Percentiles rank a stretch among this genome's conserved stretches.
Conservation (phyloP, 164 flowering plant genomes). For the Santalum album region DNA sequence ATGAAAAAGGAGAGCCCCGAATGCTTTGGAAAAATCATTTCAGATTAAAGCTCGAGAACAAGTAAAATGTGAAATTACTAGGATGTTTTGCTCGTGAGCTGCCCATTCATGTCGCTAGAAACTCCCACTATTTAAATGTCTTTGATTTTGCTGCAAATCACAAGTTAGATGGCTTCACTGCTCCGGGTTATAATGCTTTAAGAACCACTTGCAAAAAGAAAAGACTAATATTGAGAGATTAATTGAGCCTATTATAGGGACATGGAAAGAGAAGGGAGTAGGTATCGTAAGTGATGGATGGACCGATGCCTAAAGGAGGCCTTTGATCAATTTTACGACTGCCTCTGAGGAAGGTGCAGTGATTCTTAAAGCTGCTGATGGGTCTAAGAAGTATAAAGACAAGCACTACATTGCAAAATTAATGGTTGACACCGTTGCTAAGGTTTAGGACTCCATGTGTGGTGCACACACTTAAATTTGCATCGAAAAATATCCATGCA, state of each 20-base stretch:
- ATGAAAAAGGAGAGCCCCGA: neutral
- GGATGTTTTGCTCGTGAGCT: neutral
- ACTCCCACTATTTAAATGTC: neutral
- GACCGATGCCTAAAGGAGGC: neutral
- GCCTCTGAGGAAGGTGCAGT: neutral
- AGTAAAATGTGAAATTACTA: neutral
- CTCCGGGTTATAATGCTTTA: neutral
- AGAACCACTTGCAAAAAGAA: slow-evolving; percentile 1
- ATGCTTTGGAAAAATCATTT: neutral
- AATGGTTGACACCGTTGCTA: neutral
- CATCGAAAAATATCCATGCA: neutral
- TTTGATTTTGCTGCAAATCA: neutral
- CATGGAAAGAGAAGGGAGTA: neutral
- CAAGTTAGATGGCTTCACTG: neutral
- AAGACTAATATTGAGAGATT: neutral
- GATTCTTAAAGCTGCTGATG: neutral
- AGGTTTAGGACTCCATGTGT: neutral
- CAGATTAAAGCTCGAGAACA: neutral
- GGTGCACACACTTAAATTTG: neutral
- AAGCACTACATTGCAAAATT: neutral
- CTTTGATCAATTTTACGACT: neutral
- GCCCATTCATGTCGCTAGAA: neutral
- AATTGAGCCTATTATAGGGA: neutral
- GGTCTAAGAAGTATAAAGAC: neutral
- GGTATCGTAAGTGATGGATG: neutral